Percentiles rank a stretch among this genome's conserved stretches.
Evolutionary conservation across 176 grass and related monocot species (phyloP).

Genomic region (Puccinellia tenuiflora): DNA sequence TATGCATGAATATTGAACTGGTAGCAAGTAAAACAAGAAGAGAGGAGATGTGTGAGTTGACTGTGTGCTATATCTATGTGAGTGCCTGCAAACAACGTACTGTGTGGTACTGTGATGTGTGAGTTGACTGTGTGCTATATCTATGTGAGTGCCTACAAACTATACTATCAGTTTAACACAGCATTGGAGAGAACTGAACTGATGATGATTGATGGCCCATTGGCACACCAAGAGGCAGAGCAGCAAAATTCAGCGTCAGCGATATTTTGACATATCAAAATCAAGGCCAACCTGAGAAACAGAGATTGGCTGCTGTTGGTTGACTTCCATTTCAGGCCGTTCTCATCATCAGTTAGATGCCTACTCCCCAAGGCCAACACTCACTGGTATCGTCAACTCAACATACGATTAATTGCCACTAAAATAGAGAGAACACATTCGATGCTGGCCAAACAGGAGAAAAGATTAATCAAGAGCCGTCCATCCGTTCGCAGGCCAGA

Average conservation of each 20-base stretch:
- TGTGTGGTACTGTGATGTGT: too few species aligned
- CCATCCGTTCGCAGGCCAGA: neutral
- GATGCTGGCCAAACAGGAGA: too few species aligned
- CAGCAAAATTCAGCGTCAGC: neutral
- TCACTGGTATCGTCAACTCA: neutral
- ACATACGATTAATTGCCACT: neutral
- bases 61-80: neutral
- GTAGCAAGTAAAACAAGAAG: neutral
- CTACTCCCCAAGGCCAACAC: conserved; percentile 7
- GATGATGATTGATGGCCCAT: neutral
- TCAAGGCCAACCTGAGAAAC: neutral
- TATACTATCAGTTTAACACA: neutral
- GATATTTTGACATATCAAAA: neutral
- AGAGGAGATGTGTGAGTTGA: neutral
- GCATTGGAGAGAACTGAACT: neutral
- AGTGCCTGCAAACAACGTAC: neutral
- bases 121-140: neutral
- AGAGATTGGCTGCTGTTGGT: neutral
- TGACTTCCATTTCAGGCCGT: neutral
- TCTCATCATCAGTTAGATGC: neutral
- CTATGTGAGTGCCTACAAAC: neutral
- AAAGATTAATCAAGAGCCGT: neutral
- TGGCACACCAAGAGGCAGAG: neutral
- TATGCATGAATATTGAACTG: neutral
- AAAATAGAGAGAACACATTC: neutral